Evolutionary conservation across 305 asterid genomes (phyloP).

Genomic region (Ilex paraguariensis): DNA sequence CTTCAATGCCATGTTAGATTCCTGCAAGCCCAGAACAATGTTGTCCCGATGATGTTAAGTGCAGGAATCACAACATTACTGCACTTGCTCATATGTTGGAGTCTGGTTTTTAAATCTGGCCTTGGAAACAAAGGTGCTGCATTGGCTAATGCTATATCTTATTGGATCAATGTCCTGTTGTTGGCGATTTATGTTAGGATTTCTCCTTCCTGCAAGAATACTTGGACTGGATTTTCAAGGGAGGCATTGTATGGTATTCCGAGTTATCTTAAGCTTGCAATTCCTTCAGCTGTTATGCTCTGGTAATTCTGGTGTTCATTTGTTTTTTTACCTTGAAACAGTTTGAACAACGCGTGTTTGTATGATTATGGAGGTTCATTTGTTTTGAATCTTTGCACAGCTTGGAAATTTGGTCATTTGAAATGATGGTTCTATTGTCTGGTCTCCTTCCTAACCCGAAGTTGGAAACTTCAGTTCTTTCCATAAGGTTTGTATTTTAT

Average conservation of each 20-base stretch:
- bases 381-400: conserved; percentile 17
- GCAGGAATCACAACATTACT: conserved; percentile 41
- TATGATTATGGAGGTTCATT: background rate
- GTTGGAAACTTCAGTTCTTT: conserved; percentile 56
- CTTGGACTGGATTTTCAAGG: conserved; percentile 38
- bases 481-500: conserved; percentile 33
- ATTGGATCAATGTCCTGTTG: conserved; percentile 40
- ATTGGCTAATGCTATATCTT: conserved; percentile 44
- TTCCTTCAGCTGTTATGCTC: conserved; percentile 49
- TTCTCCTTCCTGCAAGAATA: conserved; percentile 34
- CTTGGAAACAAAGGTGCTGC: conserved; percentile 51
- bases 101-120: conserved; percentile 30
- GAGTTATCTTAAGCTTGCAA: conserved; percentile 37
- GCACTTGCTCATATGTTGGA: conserved; percentile 21
- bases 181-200: conserved; percentile 28
- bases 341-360: background rate
- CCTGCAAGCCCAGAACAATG: conserved; percentile 50
- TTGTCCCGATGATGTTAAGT: conserved; percentile 48
- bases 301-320: conserved; percentile 18
- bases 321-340: background rate
- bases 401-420: conserved; percentile 62
- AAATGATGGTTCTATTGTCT: conserved; percentile 53
- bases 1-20: conserved; percentile 23
- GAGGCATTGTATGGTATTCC: conserved; percentile 36
- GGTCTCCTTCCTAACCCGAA: conserved; percentile 65